phyloP scores from a whole-genome alignment of 2,329 filamentous ascomycete genomes.

The Aspergillus fijiensis region DNA sequence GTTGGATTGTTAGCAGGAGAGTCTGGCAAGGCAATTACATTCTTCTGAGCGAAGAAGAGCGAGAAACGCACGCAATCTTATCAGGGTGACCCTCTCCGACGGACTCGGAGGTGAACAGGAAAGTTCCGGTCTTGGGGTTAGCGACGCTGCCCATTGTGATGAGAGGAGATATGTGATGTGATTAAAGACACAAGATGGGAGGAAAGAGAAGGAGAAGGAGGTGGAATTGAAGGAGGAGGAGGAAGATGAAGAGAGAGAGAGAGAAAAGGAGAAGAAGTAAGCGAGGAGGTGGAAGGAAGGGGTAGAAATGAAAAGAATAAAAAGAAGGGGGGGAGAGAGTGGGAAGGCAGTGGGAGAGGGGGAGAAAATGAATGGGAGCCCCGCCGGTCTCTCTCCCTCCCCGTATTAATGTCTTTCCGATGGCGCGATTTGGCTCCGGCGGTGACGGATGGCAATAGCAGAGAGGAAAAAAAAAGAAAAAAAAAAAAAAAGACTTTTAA shows the following conservation, averaged over 20 bases:
- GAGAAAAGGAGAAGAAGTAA: conserved; percentile 21
- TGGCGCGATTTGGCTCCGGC: conserved; percentile 32
- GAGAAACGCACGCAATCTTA: conserved; percentile 73
- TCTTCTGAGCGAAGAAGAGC: conserved; percentile 1
- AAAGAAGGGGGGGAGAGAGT: conserved; percentile 21
- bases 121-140: conserved; percentile 58
- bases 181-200: conserved; percentile 21
- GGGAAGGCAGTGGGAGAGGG: conserved; percentile 13
- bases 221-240: conserved; percentile 29
- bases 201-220: conserved; percentile 17
- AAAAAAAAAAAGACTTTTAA: neutral
- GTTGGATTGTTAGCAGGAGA: conserved; percentile 16
- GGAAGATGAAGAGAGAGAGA: conserved; percentile 25
- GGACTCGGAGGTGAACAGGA: conserved; percentile 88
- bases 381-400: neutral
- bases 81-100: conserved; percentile 90
- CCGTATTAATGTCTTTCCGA: conserved; percentile 24
- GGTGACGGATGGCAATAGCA: conserved; percentile 26
- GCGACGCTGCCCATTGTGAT: conserved; percentile 62
- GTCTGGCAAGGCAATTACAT: neutral
- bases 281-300: too few relatives aligned
- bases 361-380: neutral
- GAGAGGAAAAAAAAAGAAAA: neutral
- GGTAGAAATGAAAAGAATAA: conserved; percentile 5
- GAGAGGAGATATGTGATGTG: conserved; percentile 17